Percentiles rank a stretch among this genome's conserved stretches.
phyloP scores from a whole-genome alignment of 1,139 yeast genomes.

The Blastobotrys capitulatus region DNA sequence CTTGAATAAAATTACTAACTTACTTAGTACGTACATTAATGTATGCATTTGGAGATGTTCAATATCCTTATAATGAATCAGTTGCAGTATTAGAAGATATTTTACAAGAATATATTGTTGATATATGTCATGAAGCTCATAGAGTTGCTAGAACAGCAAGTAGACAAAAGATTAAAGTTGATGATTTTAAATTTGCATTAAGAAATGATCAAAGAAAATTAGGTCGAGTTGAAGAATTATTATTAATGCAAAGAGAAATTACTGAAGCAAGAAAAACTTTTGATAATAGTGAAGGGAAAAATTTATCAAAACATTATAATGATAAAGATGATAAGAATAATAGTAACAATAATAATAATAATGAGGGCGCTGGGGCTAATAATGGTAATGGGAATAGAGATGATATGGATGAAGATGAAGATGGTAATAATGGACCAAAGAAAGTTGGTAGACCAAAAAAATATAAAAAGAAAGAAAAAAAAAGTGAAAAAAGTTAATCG shows the following conservation, averaged over 20 bases:
- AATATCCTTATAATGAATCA: constrained; percentile 71
- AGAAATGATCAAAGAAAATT: constrained; percentile 78
- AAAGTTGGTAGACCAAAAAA: constrained; percentile 14
- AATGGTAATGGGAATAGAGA: not conserved
- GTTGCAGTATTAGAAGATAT: constrained; percentile 78
- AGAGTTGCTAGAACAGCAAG: constrained; percentile 49
- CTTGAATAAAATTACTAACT: not conserved
- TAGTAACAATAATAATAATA: constrained; percentile 15
- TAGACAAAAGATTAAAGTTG: constrained; percentile 72
- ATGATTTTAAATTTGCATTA: constrained; percentile 81
- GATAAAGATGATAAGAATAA: constrained; percentile 28
- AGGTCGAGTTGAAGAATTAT: constrained; percentile 77
- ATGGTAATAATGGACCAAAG: constrained; percentile 1
- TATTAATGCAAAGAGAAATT: constrained; percentile 68
- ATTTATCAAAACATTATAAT: constrained; percentile 33
- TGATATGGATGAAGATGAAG: not conserved
- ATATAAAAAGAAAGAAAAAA: constrained; percentile 17
- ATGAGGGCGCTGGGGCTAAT: no score
- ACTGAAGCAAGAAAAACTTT: constrained; percentile 77
- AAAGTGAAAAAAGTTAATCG: constrained; percentile 13
- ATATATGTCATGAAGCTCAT: constrained; percentile 58
- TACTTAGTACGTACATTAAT: constrained; percentile 55
- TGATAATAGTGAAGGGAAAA: constrained; percentile 58
- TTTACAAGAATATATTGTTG: constrained; percentile 69
- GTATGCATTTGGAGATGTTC: constrained; percentile 83